Base-by-base conservation (phyloP, 306 rosid species). In the Vigna trinervia region DNA sequence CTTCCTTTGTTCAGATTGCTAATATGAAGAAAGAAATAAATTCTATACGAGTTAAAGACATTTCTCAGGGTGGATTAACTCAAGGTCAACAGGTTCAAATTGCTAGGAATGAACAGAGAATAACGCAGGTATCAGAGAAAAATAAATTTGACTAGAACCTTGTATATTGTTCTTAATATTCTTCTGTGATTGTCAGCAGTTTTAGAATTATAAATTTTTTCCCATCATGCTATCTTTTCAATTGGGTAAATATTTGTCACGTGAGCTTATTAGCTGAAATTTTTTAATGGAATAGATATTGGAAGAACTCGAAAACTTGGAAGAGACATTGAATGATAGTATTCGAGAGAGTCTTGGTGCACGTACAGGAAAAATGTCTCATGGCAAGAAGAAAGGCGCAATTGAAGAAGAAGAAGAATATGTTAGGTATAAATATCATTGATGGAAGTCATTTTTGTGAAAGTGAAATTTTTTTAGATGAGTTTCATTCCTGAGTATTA, bases 11-110 rank as follows among this genome's bases (percentile, higher is more conserved):
- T 73, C 87, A 95, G 98, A 89, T 92, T 73, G 86, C 85, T 77
- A 96, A 95, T 68, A 92, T 95, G 98, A 95, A 88, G 86, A 95
- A 95, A 85, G 97, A 95, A 86, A 95, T 95, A 85, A 96, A 88
- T 76, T 89, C 96, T 41, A 95, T 95, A 81, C 95, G 96, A 74
- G 93, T 84, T 87, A 95, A 95, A 85, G 98, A 92, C 86, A 90
- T 92, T 69, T 75, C 97, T 83, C 98, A 95, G 85, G 98, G 98
- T 73, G 98, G 98, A 11, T 83, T 95, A 87, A 90, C 97, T 41
- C 98, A 95, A 80, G 98, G 98, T 65, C 98, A 95, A 84, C 98
- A 90, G 82, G 89, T 90, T 77, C 98, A 95, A 84, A 95, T 95
- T 78, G 98, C 98, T 34, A 86, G 98, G 81, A 95, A 92, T 83